Base-by-base conservation (phyloP, 2,329 filamentous ascomycete species). In the Xylariaceae sp. region DNA sequence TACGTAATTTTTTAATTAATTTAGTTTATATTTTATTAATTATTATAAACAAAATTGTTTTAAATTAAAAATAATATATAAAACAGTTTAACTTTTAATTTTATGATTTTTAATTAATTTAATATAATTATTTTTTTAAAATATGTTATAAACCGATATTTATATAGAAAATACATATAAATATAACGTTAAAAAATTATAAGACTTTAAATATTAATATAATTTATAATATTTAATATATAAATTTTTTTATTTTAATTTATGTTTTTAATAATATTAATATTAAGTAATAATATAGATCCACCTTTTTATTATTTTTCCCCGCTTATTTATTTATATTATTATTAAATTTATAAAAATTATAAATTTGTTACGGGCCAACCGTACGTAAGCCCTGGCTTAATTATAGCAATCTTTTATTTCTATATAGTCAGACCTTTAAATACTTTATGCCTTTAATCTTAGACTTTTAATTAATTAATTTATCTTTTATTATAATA, bases 31-130 rank as follows among this genome's bases (percentile, higher is more conserved):
- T n/a, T n/a, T n/a, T n/a, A n/a, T n/a, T 52, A 40, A 34, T 34
- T 40, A 47, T 47, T 14, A n/a, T 38, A 5, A 31, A 36, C 31
- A 44, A 47, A 34, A 22, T 42, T 34, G 36, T 47, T 34, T 42
- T 41, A 48, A 38, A 18, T 38, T 28, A 38, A n/a, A n/a, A n/a
- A n/a, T n/a, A n/a, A n/a, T n/a, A n/a, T n/a, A n/a, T n/a, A n/a
- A n/a, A n/a, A n/a, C n/a, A n/a, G n/a, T n/a, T n/a, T n/a, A n/a
- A n/a, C n/a, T n/a, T n/a, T n/a, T n/a, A n/a, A n/a, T n/a, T 49
- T 39, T 22, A 43, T 33, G 19, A 45, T 50, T 50, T 34, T 42
- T 49, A 49, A 36, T 39, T 28, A 42, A 10, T 36, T 36, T 36
- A 36, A 36, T 36, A 36, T 10, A 36, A 10, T 10, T 10, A 36